phyloP scores from a whole-genome alignment of 192 early-diverging fungal genomes.

The Linnemannia hyalina region DNA sequence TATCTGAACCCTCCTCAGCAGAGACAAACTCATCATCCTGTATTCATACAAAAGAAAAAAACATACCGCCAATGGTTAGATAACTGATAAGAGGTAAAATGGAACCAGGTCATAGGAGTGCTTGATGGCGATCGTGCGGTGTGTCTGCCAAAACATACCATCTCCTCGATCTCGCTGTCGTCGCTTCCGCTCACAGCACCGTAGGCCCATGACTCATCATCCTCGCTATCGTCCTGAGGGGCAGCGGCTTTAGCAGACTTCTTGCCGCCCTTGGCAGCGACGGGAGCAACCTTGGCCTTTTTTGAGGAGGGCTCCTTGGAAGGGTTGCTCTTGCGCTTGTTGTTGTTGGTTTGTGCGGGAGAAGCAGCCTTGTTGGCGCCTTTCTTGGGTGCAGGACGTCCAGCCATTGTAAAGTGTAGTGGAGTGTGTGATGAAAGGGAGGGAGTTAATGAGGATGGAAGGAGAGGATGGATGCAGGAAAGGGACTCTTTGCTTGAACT shows the following conservation, averaged over 20 bases:
- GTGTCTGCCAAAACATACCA: constrained; percentile 16
- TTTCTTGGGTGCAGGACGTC: constrained; percentile 32
- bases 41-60: background rate
- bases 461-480: constrained; percentile 1
- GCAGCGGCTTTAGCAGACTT: constrained; percentile 13
- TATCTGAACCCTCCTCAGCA: constrained; percentile 61
- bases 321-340: constrained; percentile 38
- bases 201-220: constrained; percentile 55
- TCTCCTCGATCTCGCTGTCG: constrained; percentile 39
- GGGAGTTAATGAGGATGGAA: background rate
- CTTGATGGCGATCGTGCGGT: too few species aligned
- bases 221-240: constrained; percentile 23
- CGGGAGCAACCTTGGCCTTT: constrained; percentile 35
- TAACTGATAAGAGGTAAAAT: background rate
- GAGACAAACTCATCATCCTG: constrained; percentile 54
- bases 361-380: constrained; percentile 10
- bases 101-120: too few species aligned
- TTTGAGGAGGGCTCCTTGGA: constrained; percentile 21
- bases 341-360: constrained; percentile 36
- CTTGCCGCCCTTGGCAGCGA: constrained; percentile 11
- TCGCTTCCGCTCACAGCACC: constrained; percentile 41
- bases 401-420: constrained; percentile 33
- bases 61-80: background rate
- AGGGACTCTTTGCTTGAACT: background rate
- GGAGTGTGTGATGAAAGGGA: background rate